Evolutionary conservation across 2,329 filamentous ascomycete genomes (phyloP).

Genomic region (Claviceps spartinae): DNA sequence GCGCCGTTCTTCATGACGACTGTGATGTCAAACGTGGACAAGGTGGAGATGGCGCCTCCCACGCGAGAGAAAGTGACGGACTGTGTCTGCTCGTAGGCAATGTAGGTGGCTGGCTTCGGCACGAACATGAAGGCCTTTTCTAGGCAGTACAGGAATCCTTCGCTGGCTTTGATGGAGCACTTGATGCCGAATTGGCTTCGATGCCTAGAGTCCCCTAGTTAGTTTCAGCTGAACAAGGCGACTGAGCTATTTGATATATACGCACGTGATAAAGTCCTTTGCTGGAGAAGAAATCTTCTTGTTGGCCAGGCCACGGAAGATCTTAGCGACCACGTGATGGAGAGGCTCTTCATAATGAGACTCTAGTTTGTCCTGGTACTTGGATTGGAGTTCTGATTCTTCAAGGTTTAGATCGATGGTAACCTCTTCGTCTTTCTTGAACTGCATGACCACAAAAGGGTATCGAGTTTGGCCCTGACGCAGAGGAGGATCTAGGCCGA

Average conservation of each 20-base stretch:
- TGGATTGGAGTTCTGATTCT: slow-evolving; percentile 66
- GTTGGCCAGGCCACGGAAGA: slow-evolving; percentile 85
- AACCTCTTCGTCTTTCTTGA: slow-evolving; percentile 95
- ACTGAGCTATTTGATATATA: slow-evolving; percentile 6
- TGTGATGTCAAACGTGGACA: slow-evolving; percentile 94
- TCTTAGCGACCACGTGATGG: slow-evolving; percentile 84
- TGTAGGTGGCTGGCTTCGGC: slow-evolving; percentile 93
- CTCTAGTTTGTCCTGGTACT: slow-evolving; percentile 83
- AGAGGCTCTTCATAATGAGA: slow-evolving; percentile 87
- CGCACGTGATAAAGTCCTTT: slow-evolving; percentile 75
- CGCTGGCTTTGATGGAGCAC: slow-evolving; percentile 99
- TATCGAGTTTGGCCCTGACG: slow-evolving; percentile 96
- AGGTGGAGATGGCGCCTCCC: slow-evolving; percentile 81
- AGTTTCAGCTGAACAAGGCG: background rate
- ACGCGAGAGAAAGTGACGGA: slow-evolving; percentile 93
- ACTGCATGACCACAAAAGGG: slow-evolving; percentile 97
- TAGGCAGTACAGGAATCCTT: slow-evolving; percentile 91
- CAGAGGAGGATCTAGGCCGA: slow-evolving; percentile 86
- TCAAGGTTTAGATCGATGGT: slow-evolving; percentile 94
- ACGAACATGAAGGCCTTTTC: slow-evolving; percentile 99
- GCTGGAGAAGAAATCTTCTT: slow-evolving; percentile 93
- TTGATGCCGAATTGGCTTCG: slow-evolving; percentile 92
- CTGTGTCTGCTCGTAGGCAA: slow-evolving; percentile 84
- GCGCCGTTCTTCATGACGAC: slow-evolving; percentile 78
- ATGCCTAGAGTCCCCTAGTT: slow-evolving; percentile 38